These are phyloP conservation scores for Nakazawaea laoshanensis DNA, from an alignment of 805 yeast species.

Conservation along the genomic window DNA sequence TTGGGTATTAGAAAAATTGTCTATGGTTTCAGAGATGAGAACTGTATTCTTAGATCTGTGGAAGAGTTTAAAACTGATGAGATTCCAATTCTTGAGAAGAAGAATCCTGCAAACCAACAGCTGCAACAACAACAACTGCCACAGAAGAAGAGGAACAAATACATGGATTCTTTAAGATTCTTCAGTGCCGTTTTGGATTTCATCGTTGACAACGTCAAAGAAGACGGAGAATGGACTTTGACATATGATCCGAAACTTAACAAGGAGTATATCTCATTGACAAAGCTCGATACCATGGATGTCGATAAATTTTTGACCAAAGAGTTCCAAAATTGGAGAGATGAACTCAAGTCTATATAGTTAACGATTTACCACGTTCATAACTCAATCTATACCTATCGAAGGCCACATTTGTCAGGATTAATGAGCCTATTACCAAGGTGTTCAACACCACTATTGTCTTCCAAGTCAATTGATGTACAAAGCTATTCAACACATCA, in stretches of 20 bases:
- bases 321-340: constrained; percentile 49
- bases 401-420: constrained; percentile 43
- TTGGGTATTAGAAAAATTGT: constrained; percentile 75
- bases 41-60: constrained; percentile 50
- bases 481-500: constrained; percentile 69
- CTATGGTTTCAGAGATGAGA: constrained; percentile 81
- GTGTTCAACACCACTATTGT: constrained; percentile 42
- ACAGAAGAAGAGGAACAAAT: constrained; percentile 45
- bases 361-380: constrained; percentile 17
- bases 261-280: constrained; percentile 39
- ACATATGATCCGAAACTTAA: constrained; percentile 45
- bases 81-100: constrained; percentile 61
- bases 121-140: constrained; percentile 17
- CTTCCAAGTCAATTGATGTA: constrained; percentile 64
- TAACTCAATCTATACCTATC: constrained; percentile 22
- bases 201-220: constrained; percentile 45
- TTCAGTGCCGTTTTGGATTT: constrained; percentile 80
- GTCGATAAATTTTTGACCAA: constrained; percentile 37
- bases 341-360: neutral
- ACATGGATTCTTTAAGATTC: constrained; percentile 76
- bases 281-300: constrained; percentile 26
- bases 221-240: constrained; percentile 44
- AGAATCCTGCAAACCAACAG: constrained; percentile 30
- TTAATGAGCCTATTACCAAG: constrained; percentile 41
- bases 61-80: constrained; percentile 76